Base-by-base conservation (phyloP, 1,284 basidiomycete species). In the Mycosarcoma maydis region DNA sequence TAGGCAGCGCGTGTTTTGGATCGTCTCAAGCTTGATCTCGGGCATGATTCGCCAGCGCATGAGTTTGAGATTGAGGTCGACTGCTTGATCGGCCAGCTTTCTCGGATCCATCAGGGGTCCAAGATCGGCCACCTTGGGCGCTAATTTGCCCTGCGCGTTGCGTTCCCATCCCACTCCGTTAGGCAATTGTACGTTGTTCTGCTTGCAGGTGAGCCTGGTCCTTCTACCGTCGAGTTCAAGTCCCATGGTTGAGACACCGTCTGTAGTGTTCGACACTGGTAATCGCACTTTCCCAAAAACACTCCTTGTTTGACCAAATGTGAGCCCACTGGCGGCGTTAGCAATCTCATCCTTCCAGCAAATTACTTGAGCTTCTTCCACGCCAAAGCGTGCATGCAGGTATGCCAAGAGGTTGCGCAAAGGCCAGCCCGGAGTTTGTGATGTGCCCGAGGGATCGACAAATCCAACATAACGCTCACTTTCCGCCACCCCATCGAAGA, bases 1-100 rank as follows among this genome's bases (percentile, higher is more conserved):
- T 1, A 98, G 84, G 80, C 92, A 96, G 45, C 85, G 87, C 0
- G 92, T 93, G 0, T 82, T 80, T 2, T 92, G 88, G 23, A 99
- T 87, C 82, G 89, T 91, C 47, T 96, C 94, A 7, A 98, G 86
- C 68, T 98, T 87, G 40, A 99, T 87, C 0, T 87, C 85, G 2
- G 96, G 95, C 40, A 98, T 85, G 68, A 98, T 94, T 9, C 95
- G 87, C 95, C 95, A 98, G 26, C 93, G 87, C 95, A 99, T 98
- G 22, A 99, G 87, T 82, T 98, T 98, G 48, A 98, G 85, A 80
- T 98, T 98, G 29, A 99, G 85, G 82, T 97, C 94, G 10, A 98
- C 92, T 0, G 96, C 96, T 82, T 98, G 95, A 71, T 93, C 89
- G 0, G 96, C 94, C 7, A 98, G 86, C 65, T 91, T 65, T 10